Base-by-base conservation (phyloP, 768 basidiomycete species). In the Antrodiella citrinella region DNA sequence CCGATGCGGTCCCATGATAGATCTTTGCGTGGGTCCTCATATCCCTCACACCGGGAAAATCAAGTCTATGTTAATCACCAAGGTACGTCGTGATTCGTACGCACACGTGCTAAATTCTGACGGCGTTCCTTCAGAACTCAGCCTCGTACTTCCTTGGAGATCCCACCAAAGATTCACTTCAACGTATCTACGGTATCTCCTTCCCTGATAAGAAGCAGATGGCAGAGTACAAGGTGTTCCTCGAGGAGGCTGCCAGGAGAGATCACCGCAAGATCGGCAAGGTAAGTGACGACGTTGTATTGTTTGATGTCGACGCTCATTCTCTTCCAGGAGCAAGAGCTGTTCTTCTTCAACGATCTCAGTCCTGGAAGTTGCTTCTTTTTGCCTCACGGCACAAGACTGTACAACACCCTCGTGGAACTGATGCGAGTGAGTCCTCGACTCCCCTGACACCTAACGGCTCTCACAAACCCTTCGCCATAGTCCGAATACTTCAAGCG, bases 131-230 rank as follows among this genome's bases (percentile, higher is more conserved):
- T 3, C 51, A 94, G 90, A 97, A 89, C 70, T 99, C 96, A 18
- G 88, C 96, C 0, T 97, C 92, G 4, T 99, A 97, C 71, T 99
- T 98, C 82, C 80, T 97, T 20, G 95, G 92, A 22, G 92, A 97
- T 62, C 71, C 86, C 21, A 85, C 77, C 60, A 96, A 96, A 65
- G 96, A 98, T 59, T 88, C 90, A 1, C 75, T 99, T 24, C 96
- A 98, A 64, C 86, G 96, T 26, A 81, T 99, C 56, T 99, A 98
- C 65, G 96, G 96, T 52, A 91, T 99, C 65, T 96, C 94, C 0
- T 99, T 98, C 81, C 96, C 96, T 0, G 96, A 98, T 70, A 88
- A 88, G 70, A 95, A 96, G 66, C 91, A 95, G 65, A 70, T 98
- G 57, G 72, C 82, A 12, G 96, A 97, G 52, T 92, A 98, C 78